These are phyloP conservation scores for Sporobolomyces roseus DNA, from an alignment of 768 basidiomycete genomes.

Conservation along the genomic window DNA sequence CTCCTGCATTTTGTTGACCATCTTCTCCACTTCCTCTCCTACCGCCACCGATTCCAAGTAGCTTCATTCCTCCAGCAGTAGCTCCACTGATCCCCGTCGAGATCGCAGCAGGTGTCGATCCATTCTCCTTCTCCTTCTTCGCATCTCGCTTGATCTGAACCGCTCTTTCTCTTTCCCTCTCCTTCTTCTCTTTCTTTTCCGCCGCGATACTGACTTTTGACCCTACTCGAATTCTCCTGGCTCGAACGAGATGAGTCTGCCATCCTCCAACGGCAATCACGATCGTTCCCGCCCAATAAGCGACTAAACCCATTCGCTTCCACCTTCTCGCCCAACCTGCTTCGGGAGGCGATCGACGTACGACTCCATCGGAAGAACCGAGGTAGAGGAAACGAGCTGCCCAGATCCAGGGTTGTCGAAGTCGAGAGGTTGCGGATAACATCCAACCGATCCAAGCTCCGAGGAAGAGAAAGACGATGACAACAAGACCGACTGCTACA, in stretches of 20 bases:
- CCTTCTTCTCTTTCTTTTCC: constrained; percentile 20
- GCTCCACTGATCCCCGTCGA: constrained; percentile 4
- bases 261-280: constrained; percentile 86
- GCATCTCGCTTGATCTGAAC: constrained; percentile 48
- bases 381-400: constrained; percentile 30
- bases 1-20: neutral
- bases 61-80: constrained; percentile 3
- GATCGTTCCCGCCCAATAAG: constrained; percentile 78
- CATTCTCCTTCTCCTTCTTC: constrained; percentile 14
- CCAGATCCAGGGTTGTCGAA: constrained; percentile 44
- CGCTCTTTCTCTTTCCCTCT: constrained; percentile 44
- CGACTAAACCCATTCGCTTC: constrained; percentile 71
- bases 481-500: constrained; percentile 70
- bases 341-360: constrained; percentile 2
- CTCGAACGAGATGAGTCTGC: constrained; percentile 81
- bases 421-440: constrained; percentile 57
- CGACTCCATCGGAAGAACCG: constrained; percentile 40
- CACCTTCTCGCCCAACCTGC: constrained; percentile 57
- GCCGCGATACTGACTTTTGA: constrained; percentile 54
- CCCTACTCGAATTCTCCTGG: constrained; percentile 53
- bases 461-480: constrained; percentile 75
- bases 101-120: neutral
- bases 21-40: constrained; percentile 13
- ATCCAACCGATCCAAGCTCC: constrained; percentile 89
- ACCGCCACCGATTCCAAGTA: constrained; percentile 25